A percentile compares a stretch with the other conserved stretches of the same genome.
Evolutionary conservation across 495 filamentous ascomycete species (phyloP).

Genomic region (Penicillium pulvis): DNA sequence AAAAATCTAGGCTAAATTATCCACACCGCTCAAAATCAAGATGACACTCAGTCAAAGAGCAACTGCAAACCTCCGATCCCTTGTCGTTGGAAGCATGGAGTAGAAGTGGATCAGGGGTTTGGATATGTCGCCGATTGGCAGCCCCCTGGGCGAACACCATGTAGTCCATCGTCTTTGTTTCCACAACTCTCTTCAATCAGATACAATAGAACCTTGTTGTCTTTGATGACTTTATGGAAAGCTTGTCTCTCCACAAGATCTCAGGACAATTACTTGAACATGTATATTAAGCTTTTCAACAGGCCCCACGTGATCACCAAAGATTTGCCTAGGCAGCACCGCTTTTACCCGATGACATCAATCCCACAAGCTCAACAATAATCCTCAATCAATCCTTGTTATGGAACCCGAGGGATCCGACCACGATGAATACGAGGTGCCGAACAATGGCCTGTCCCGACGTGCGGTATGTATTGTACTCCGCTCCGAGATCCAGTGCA

Average conservation of each 20-base stretch:
- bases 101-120: too few species aligned
- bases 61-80: too few species aligned
- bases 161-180: not conserved
- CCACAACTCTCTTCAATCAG: not conserved
- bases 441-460: constrained; percentile 21
- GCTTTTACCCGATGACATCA: constrained; percentile 1
- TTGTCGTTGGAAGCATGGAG: too few species aligned
- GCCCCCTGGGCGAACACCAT: too few species aligned
- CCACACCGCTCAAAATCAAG: too few species aligned
- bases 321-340: not conserved
- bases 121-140: too few species aligned
- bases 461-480: constrained; percentile 35
- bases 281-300: not conserved
- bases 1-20: too few species aligned
- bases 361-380: not conserved
- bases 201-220: not conserved
- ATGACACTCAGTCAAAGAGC: too few species aligned
- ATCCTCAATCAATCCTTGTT: not conserved
- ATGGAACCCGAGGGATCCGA: constrained; percentile 45
- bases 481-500: constrained; percentile 5
- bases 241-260: not conserved
- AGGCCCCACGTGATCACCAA: not conserved
- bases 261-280: not conserved
- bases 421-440: constrained; percentile 27
- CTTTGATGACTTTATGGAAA: not conserved